Base-by-base conservation (phyloP, 2,329 filamentous ascomycete species). In the Ophiostoma triangulosporum region DNA sequence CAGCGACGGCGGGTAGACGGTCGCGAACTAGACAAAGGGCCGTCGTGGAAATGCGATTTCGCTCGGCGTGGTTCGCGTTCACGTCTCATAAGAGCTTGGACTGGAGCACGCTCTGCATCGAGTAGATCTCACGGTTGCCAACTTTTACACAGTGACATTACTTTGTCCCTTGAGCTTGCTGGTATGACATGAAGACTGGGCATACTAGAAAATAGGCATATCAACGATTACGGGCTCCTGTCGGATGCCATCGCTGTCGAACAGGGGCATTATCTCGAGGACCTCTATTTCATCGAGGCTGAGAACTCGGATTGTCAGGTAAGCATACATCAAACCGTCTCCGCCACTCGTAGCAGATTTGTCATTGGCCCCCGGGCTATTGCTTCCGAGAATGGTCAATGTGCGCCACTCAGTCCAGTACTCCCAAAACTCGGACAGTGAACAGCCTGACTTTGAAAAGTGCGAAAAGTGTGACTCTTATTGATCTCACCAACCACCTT, bases 381-480 rank as follows among this genome's bases (percentile, higher is more conserved):
- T 29, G 17, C 12, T 11, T 1, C 24, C 26, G 22, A 26, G 5
- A 17, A 8, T 22, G 46, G 12, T 24, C 15, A 7, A 31, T 7
- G 22, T 32, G 2, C 54, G 56, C 57, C 56, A 59, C 11, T 57
- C 57, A 32, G 56, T 57, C 57, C 57, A 58, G 35, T 56, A 55
- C 14, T 56, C 53, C 57, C 56, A 58, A 17, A 59, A 57, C n/a
- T 59, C 54, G 0, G 51, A 55, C 29, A 59, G 46, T 0, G 54
- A 53, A 17, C 56, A 59, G 4, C 56, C 54, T 4, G 35, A 51
- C 9, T 54, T 56, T n/a, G n/a, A n/a, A n/a, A n/a, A n/a, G n/a
- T n/a, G n/a, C n/a, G n/a, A n/a, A n/a, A n/a, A n/a, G n/a, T n/a
- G n/a, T n/a, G n/a, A n/a, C n/a, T n/a, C n/a, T n/a, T n/a, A n/a